Evolutionary conservation across 208 protist genomes (phyloP), one percentile per base, ranked within the genome.

Genomic region (Trypanosoma scelopori): DNA sequence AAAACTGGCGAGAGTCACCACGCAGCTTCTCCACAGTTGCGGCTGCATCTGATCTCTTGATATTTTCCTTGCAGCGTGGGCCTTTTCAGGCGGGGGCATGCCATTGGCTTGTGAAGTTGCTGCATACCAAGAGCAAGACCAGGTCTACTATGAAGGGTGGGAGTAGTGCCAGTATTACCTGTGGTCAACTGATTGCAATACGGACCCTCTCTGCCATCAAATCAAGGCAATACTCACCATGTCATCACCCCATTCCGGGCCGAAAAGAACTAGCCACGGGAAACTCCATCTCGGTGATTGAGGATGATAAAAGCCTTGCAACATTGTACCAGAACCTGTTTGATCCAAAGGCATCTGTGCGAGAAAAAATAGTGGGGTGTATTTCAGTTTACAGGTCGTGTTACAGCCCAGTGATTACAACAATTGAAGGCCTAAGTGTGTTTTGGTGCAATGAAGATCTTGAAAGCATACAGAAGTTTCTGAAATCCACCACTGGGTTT

Each of bases 181-280:
- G 55, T 51, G 69, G 61, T n/a, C 69, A 67, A 37, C 30, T 74
- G n/a, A 64, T 74, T 45, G 69, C 69, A 5, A 67, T 74, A 46
- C 15, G 69, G 0, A 57, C 61, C 35, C 35, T 74, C 13, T 67
- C 52, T 37, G 50, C 61, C 23, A 28, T 68, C 23, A 63, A 27
- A 42, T 52, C 60, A 22, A 39, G 58, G n/a, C 16, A 62, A 23
- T 47, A 64, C 25, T 48, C 27, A 51, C 7, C 41, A 49, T 5
- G n/a, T 6, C 28, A 37, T 49, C 3, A 27, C 18, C 37, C 25
- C 15, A 12, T 47, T 65, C 2, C 49, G 1, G 16, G 1, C 12
- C 20, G 13, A 28, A 49, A 39, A 59, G 15, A n/a, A 35, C 4
- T 3, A 60, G 42, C 0, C n/a, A 22, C 41, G 25, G 57, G 16